phyloP scores from a whole-genome alignment of 2,329 filamentous ascomycete genomes.

The Penicillium sp. region DNA sequence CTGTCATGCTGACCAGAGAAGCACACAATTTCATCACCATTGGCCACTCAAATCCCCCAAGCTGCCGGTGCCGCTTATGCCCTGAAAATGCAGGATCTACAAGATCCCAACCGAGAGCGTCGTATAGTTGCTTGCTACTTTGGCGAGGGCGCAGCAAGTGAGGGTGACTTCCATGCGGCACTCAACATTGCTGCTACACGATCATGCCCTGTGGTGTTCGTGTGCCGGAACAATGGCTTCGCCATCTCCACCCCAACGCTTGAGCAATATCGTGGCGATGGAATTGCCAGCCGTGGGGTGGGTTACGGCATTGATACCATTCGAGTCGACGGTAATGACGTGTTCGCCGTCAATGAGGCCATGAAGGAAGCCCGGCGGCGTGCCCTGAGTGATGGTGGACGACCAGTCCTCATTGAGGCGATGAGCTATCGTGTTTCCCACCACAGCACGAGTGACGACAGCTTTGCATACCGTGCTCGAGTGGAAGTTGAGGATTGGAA shows the following conservation, averaged over 20 bases:
- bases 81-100: slow-evolving; percentile 74
- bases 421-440: slow-evolving; percentile 99
- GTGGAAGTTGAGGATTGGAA: slow-evolving; percentile 97
- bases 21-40: slow-evolving; percentile 82
- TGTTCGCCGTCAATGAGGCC: slow-evolving; percentile 82
- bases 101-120: slow-evolving; percentile 67
- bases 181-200: slow-evolving; percentile 88
- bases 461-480: slow-evolving; percentile 89
- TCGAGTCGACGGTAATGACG: slow-evolving; percentile 90
- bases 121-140: slow-evolving; percentile 82
- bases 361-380: slow-evolving; percentile 75
- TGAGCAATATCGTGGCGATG: slow-evolving; percentile 89
- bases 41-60: slow-evolving; percentile 88
- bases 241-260: slow-evolving; percentile 87
- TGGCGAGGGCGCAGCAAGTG: slow-evolving; percentile 84
- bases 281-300: slow-evolving; percentile 81
- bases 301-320: slow-evolving; percentile 96
- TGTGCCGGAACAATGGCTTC: slow-evolving; percentile 91
- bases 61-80: slow-evolving; percentile 86
- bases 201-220: slow-evolving; percentile 83
- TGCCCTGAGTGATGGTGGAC: slow-evolving; percentile 77
- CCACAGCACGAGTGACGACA: slow-evolving; percentile 95
- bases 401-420: slow-evolving; percentile 84
- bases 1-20: slow-evolving; percentile 53
- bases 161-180: slow-evolving; percentile 90